phyloP scores from a whole-genome alignment of 192 early-diverging fungal genomes.

The Linnemannia zychae region DNA sequence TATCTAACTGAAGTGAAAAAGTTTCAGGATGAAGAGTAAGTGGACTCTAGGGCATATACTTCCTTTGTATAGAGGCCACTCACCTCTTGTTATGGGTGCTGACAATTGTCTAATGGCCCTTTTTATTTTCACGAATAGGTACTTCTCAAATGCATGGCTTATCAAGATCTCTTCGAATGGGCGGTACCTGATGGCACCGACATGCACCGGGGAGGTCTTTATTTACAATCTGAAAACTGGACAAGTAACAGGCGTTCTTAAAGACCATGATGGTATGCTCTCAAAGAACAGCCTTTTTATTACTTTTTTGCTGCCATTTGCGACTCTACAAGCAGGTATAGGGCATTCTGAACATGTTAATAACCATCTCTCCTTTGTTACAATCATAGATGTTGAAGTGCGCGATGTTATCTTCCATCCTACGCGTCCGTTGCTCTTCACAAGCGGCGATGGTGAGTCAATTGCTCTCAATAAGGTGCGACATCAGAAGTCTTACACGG shows the following conservation, averaged over 20 bases:
- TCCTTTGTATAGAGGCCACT: neutral
- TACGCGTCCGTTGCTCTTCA: slow-evolving; percentile 80
- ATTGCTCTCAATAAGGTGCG: neutral
- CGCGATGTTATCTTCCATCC: slow-evolving; percentile 94
- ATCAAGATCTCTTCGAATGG: slow-evolving; percentile 91
- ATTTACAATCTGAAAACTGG: slow-evolving; percentile 85
- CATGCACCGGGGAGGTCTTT: slow-evolving; percentile 90
- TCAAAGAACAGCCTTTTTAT: too few species aligned
- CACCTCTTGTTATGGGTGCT: too few species aligned
- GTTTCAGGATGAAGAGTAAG: slow-evolving; percentile 85
- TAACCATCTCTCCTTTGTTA: neutral
- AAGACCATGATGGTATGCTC: slow-evolving; percentile 83
- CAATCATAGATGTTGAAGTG: slow-evolving; percentile 82
- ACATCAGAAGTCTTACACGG: too few species aligned
- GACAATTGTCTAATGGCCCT: neutral
- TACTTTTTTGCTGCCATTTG: neutral
- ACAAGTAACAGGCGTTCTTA: slow-evolving; percentile 79
- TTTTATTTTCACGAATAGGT: slow-evolving; percentile 58
- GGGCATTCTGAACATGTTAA: neutral
- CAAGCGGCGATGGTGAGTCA: slow-evolving; percentile 85
- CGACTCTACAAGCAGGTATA: neutral
- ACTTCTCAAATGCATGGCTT: slow-evolving; percentile 95
- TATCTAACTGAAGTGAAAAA: slow-evolving; percentile 81
- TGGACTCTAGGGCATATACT: slow-evolving; percentile 9
- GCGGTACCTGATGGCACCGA: slow-evolving; percentile 90